Conservation (phyloP, 352 stramenopile genomes). For the Globisporangium camurandrum region DNA sequence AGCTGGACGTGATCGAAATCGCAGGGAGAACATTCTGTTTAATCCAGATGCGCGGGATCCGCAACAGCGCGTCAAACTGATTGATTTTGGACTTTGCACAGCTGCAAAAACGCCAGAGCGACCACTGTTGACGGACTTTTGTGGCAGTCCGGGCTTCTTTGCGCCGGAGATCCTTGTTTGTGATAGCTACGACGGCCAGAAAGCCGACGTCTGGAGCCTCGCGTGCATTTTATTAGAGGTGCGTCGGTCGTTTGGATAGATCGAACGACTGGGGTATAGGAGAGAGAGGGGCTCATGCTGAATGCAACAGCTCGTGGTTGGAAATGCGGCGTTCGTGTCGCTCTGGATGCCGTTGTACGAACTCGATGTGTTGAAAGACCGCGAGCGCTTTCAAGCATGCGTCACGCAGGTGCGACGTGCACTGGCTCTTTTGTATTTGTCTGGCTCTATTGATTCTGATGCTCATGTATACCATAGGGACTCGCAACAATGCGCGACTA, state of each 20-base stretch:
- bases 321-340: conserved; percentile 69
- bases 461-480: conserved; percentile 11
- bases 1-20: background rate
- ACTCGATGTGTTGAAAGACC: conserved; percentile 66
- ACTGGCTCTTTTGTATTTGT: background rate
- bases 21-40: conserved; percentile 71
- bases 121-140: conserved; percentile 57
- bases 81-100: conserved; percentile 78
- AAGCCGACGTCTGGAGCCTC: conserved; percentile 82
- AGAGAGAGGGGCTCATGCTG: background rate
- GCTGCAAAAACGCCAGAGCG: conserved; percentile 27
- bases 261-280: no score
- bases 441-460: background rate
- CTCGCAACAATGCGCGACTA: conserved; percentile 21
- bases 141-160: conserved; percentile 79
- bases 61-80: conserved; percentile 49
- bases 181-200: conserved; percentile 58
- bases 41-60: conserved; percentile 12
- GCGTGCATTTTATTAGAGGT: conserved; percentile 83
- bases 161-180: conserved; percentile 70
- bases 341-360: conserved; percentile 85
- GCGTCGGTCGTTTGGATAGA: no score
- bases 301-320: conserved; percentile 47
- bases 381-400: conserved; percentile 29
- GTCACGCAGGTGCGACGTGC: conserved; percentile 19